These are phyloP conservation scores for Penicillium cosmopolitanum DNA, from an alignment of 495 filamentous ascomycete species.

Conservation along the genomic window DNA sequence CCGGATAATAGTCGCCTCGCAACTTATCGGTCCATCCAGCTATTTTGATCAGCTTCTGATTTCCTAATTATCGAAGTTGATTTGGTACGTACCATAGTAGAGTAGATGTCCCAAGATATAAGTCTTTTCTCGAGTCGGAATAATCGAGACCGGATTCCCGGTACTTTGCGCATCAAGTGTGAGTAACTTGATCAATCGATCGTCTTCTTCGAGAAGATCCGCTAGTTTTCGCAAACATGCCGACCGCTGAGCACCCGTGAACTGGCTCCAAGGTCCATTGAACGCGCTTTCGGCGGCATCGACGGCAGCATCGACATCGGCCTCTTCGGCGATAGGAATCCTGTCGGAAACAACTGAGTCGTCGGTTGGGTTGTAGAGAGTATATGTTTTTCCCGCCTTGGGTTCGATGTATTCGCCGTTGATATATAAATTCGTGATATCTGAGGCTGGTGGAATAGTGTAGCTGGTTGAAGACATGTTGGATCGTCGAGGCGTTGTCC, in stretches of 20 bases:
- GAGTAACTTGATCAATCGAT: background rate
- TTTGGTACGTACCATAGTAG: background rate
- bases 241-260: constrained; percentile 4
- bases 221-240: constrained; percentile 14
- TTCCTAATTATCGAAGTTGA: background rate
- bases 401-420: constrained; percentile 12
- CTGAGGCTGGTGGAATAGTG: background rate
- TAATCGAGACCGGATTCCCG: constrained; percentile 1
- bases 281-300: constrained; percentile 20
- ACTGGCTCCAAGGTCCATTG: constrained; percentile 9
- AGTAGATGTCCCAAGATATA: background rate
- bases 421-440: constrained; percentile 6
- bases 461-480: background rate
- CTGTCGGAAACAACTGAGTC: constrained; percentile 12
- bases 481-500: background rate
- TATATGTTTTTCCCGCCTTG: constrained; percentile 6
- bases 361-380: constrained; percentile 19
- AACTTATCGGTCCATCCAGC: constrained; percentile 26
- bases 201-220: constrained; percentile 18
- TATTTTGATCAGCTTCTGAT: background rate
- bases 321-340: constrained; percentile 16
- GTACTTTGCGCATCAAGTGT: constrained; percentile 6
- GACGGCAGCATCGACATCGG: constrained; percentile 20
- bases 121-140: constrained; percentile 2
- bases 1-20: constrained; percentile 20